Percentiles rank a stretch among this genome's conserved stretches.
phyloP scores from a whole-genome alignment of 306 rosid species.

The Cyamopsis tetragonoloba region DNA sequence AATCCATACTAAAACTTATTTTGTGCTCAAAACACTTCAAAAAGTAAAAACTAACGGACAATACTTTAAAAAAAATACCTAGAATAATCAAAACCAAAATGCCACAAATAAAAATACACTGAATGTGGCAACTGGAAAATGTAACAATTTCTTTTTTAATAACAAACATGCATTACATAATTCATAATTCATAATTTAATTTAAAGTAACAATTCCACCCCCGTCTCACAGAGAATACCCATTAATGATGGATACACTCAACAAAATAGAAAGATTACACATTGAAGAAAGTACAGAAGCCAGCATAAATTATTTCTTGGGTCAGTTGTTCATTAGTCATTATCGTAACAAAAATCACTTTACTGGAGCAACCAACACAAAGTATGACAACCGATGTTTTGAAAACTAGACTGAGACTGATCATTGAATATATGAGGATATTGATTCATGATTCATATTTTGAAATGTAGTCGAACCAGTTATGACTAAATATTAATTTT shows the following conservation, averaged over 20 bases:
- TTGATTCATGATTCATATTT: too few relatives aligned
- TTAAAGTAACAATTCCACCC: not conserved
- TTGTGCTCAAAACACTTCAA: not conserved
- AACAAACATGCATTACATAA: not conserved
- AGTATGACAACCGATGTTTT: not conserved
- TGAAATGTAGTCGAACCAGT: too few relatives aligned
- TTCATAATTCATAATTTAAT: not conserved
- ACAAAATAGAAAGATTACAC: not conserved
- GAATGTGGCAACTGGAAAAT: not conserved
- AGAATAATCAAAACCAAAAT: not conserved
- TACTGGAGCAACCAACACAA: not conserved
- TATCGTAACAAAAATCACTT: not conserved
- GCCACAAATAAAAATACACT: not conserved
- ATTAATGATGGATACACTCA: not conserved
- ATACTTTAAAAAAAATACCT: too few relatives aligned
- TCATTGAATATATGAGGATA: too few relatives aligned
- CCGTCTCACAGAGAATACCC: not conserved
- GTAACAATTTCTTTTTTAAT: not conserved
- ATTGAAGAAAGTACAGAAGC: not conserved
- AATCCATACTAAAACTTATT: not conserved
- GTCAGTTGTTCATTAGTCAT: not conserved
- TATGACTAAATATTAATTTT: too few relatives aligned
- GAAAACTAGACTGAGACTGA: too few relatives aligned
- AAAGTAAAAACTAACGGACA: too few relatives aligned
- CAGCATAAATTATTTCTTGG: not conserved